Percentiles rank a stretch among this genome's conserved stretches.
These are phyloP conservation scores for Ilex aquifolium DNA, from an alignment of 257 asterid species.

Conservation along the genomic window DNA sequence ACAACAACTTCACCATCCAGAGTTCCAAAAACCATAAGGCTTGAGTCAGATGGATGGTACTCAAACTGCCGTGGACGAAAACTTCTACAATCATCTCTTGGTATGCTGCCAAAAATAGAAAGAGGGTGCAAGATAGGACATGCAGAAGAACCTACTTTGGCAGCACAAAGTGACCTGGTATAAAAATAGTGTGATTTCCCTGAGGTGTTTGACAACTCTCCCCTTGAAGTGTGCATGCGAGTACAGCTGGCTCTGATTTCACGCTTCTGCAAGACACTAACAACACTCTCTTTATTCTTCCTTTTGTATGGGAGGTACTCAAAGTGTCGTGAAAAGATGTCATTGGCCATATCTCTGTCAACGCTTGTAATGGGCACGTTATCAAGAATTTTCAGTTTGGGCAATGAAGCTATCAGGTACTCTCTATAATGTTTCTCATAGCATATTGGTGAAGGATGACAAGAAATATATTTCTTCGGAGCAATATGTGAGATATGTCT, in stretches of 20 bases:
- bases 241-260: slow-evolving; percentile 56
- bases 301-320: slow-evolving; percentile 78
- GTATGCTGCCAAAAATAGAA: slow-evolving; percentile 32
- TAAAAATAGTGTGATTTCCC: slow-evolving; percentile 54
- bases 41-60: slow-evolving; percentile 90
- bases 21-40: slow-evolving; percentile 95
- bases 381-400: slow-evolving; percentile 66
- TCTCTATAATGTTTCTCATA: slow-evolving; percentile 81
- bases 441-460: slow-evolving; percentile 79
- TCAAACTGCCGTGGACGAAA: slow-evolving; percentile 90
- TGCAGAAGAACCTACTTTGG: slow-evolving; percentile 74
- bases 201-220: slow-evolving; percentile 23
- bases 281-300: slow-evolving; percentile 50
- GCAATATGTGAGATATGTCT: slow-evolving; percentile 25
- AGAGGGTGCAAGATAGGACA: slow-evolving; percentile 76
- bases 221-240: slow-evolving; percentile 30
- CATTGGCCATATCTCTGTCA: slow-evolving; percentile 61
- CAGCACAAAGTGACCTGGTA: slow-evolving; percentile 81
- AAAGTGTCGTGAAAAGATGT: slow-evolving; percentile 44
- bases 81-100: slow-evolving; percentile 60
- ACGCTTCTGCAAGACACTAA: slow-evolving; percentile 61
- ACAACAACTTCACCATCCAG: slow-evolving; percentile 88
- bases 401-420: slow-evolving; percentile 71
- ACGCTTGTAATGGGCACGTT: slow-evolving; percentile 52
- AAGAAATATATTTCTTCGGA: slow-evolving; percentile 43